These are phyloP conservation scores for Verticillium dahliae DNA, from an alignment of 2,329 filamentous ascomycete genomes.

Conservation along the genomic window DNA sequence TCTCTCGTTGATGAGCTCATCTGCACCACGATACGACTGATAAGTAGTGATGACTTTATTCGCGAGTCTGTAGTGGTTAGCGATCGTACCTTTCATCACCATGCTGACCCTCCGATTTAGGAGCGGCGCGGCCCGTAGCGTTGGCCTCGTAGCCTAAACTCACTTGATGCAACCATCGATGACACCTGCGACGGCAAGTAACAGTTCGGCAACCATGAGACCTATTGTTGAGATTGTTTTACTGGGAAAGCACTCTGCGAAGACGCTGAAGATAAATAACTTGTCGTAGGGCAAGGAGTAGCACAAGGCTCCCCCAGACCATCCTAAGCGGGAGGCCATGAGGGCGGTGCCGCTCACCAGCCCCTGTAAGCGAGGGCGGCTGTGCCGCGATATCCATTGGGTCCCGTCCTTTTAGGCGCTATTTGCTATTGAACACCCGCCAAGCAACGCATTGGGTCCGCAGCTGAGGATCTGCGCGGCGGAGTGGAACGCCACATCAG, in stretches of 20 bases:
- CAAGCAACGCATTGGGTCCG: not conserved
- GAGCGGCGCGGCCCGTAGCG: not conserved
- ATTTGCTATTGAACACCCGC: not conserved
- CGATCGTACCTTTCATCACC: not conserved
- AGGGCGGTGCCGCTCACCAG: not conserved
- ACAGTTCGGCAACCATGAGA: not conserved
- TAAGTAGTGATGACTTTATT: not conserved
- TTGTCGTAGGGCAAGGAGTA: too few relatives aligned
- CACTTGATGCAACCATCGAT: conserved; percentile 5
- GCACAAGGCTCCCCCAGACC: not conserved
- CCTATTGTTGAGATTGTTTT: too few relatives aligned
- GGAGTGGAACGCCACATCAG: not conserved
- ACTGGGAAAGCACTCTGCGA: too few relatives aligned
- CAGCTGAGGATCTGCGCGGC: not conserved
- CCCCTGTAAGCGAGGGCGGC: not conserved
- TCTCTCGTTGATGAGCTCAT: not conserved
- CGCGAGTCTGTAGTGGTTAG: not conserved
- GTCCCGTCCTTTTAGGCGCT: not conserved
- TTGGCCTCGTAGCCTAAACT: not conserved
- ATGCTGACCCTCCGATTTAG: not conserved
- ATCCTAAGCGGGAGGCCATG: not conserved
- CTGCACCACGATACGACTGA: not conserved
- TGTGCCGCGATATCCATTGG: not conserved
- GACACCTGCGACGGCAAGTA: conserved; percentile 4
- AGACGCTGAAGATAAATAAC: too few relatives aligned